Evolutionary conservation across 2,329 filamentous ascomycete species (phyloP).

Genomic region (Lachnellula hyalina): DNA sequence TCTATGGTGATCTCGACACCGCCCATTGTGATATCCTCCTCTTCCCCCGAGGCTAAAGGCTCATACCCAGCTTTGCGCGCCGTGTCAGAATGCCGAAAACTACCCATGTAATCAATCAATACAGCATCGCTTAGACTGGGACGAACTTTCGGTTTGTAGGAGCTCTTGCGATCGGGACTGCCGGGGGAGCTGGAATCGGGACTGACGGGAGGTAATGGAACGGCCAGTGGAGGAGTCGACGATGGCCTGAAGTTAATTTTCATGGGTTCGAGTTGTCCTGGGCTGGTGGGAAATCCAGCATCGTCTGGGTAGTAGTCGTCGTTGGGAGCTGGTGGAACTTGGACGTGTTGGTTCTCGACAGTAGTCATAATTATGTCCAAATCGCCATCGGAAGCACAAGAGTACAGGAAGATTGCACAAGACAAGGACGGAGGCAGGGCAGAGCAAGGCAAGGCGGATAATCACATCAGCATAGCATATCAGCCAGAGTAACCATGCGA

Average conservation of each 20-base stretch:
- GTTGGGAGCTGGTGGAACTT: constrained; percentile 9
- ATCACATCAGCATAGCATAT: constrained; percentile 15
- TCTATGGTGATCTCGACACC: constrained; percentile 23
- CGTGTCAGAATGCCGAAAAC: constrained; percentile 60
- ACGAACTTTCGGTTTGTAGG: constrained; percentile 15
- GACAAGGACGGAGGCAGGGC: too few species aligned
- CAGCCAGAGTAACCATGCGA: constrained; percentile 15
- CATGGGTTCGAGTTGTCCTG: constrained; percentile 34
- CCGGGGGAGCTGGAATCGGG: constrained; percentile 32
- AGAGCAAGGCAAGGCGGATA: constrained; percentile 6
- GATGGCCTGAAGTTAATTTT: constrained; percentile 44
- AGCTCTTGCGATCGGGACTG: constrained; percentile 17
- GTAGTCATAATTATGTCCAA: constrained; percentile 22
- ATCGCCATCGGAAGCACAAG: constrained; percentile 20
- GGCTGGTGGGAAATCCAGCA: constrained; percentile 39
- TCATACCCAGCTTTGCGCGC: constrained; percentile 50
- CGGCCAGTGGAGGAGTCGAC: constrained; percentile 44
- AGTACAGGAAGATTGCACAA: constrained; percentile 3
- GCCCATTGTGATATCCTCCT: constrained; percentile 32
- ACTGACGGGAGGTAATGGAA: constrained; percentile 42
- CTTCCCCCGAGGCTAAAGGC: constrained; percentile 45
- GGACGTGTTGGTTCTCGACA: constrained; percentile 14
- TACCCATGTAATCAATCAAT: constrained; percentile 59
- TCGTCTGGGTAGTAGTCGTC: constrained; percentile 45
- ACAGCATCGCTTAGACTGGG: constrained; percentile 59